Base-by-base conservation (phyloP, 2,329 filamentous ascomycete genomes). In the Monosporascus sp. region DNA sequence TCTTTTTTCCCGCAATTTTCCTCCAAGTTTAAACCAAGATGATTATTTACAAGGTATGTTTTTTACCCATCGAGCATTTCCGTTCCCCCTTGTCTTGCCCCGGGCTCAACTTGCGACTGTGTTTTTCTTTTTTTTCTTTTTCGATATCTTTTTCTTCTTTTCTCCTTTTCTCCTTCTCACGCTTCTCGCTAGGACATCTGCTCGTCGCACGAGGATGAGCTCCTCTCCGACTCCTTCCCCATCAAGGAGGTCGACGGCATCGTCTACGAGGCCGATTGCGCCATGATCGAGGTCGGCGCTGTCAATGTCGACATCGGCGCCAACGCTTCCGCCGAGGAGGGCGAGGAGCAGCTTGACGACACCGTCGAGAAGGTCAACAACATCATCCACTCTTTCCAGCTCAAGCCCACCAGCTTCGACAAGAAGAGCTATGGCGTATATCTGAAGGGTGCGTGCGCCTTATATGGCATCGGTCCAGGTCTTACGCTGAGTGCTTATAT, bases 291-390 rank as follows among this genome's bases (percentile, higher is more conserved):
- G 56, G 80, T 92, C 74, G 91, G 85, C 60, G 83, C 74, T 60
- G 85, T 93, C 70, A 74, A 81, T 61, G 84, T 95, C 70, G 88
- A 94, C 74, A 94, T 82, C 68, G 94, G 94, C 74, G 94, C 92
- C 80, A 99, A 99, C 77, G 89, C 94, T 65, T 97, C 93, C 66
- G 92, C 94, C 58, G 94, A 97, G 80, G 93, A 88, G 72, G 89
- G 79, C 52, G 89, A 86, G 0, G 90, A 92, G 65, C 87, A 73
- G 60, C 65, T 85, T 65, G 92, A 96, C 49, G 91, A 95, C 65
- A 52, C 64, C 48, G 72, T 74, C 55, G 74, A 86, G 76, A 84
- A 85, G 71, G 92, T 97, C 78, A 95, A 96, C 81, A 92, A 99
- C 77, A 86, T 97, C 59, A 83, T 96, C 72, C 80, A 92, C 80